Evolutionary conservation across 1,284 basidiomycete genomes (phyloP).

Genomic region (Trichosporon coremiiforme): DNA sequence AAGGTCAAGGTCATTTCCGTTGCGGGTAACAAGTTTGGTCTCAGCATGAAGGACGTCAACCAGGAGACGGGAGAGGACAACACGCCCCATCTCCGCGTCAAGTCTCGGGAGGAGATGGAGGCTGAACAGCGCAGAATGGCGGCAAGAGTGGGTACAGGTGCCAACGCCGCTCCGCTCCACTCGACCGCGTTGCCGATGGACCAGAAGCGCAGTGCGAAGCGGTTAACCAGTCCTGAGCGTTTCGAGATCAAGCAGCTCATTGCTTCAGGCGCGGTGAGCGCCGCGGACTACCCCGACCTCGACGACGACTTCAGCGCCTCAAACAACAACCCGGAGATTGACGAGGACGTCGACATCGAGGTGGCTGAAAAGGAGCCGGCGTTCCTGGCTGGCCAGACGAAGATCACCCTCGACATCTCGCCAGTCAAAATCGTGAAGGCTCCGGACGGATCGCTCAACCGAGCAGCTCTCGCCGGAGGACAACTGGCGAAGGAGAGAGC

Average conservation of each 20-base stretch:
- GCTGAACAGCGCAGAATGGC: constrained; percentile 71
- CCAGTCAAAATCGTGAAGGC: constrained; percentile 97
- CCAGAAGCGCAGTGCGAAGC: constrained; percentile 78
- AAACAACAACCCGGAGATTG: constrained; percentile 77
- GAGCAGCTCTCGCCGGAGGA: constrained; percentile 90
- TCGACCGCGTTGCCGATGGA: constrained; percentile 32
- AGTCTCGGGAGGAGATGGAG: constrained; percentile 82
- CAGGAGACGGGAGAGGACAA: constrained; percentile 86
- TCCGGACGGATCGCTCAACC: constrained; percentile 90
- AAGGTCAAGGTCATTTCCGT: constrained; percentile 96
- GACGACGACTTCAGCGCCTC: constrained; percentile 85
- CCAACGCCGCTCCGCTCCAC: constrained; percentile 57
- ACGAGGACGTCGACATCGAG: constrained; percentile 96
- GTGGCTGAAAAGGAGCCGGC: constrained; percentile 95
- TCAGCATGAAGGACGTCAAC: constrained; percentile 98
- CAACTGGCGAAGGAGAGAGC: constrained; percentile 91
- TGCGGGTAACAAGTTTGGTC: constrained; percentile 73
- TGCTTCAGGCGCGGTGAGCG: constrained; percentile 87
- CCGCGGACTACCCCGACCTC: constrained; percentile 93
- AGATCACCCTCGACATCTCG: constrained; percentile 89
- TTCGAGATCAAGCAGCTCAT: constrained; percentile 99
- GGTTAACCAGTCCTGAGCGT: constrained; percentile 92
- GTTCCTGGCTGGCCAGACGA: constrained; percentile 94
- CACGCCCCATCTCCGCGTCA: constrained; percentile 83
- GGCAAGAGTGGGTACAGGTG: constrained; percentile 65